A percentile compares a stretch with the other conserved stretches of the same genome.
Evolutionary conservation across 164 flowering plant species (phyloP).

Genomic region (Liquidambar formosana): DNA sequence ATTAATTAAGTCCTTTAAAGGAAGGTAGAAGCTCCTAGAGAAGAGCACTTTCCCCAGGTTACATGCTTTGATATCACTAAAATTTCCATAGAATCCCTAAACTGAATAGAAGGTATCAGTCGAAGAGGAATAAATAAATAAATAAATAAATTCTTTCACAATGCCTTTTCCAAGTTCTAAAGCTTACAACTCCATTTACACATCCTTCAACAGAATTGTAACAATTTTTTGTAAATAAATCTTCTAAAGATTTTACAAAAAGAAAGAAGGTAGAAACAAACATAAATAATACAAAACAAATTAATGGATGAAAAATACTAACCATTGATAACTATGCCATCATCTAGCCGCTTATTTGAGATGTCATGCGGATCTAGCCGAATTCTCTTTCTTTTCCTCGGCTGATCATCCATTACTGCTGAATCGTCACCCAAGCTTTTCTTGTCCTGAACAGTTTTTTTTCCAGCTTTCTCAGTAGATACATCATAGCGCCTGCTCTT

Average conservation of each 20-base stretch:
- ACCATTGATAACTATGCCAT: conserved; percentile 47
- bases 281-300: background rate
- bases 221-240: background rate
- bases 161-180: too few species aligned
- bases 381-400: conserved; percentile 59
- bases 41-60: too few species aligned
- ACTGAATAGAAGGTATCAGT: too few species aligned
- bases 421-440: conserved; percentile 29
- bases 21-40: too few species aligned
- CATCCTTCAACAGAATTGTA: too few species aligned
- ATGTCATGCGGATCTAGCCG: conserved; percentile 69
- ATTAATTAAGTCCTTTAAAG: too few species aligned
- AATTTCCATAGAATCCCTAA: too few species aligned
- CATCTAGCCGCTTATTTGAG: conserved; percentile 83
- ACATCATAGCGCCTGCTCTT: conserved; percentile 2
- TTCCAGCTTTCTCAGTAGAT: conserved; percentile 21
- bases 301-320: conserved; percentile 21
- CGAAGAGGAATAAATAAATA: too few species aligned
- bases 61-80: too few species aligned
- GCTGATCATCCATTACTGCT: conserved; percentile 29
- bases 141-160: too few species aligned
- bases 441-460: conserved; percentile 28
- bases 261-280: background rate
- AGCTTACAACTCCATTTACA: too few species aligned
- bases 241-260: background rate